Base-by-base conservation (phyloP, 495 filamentous ascomycete genomes). In the Neurospora sp. region DNA sequence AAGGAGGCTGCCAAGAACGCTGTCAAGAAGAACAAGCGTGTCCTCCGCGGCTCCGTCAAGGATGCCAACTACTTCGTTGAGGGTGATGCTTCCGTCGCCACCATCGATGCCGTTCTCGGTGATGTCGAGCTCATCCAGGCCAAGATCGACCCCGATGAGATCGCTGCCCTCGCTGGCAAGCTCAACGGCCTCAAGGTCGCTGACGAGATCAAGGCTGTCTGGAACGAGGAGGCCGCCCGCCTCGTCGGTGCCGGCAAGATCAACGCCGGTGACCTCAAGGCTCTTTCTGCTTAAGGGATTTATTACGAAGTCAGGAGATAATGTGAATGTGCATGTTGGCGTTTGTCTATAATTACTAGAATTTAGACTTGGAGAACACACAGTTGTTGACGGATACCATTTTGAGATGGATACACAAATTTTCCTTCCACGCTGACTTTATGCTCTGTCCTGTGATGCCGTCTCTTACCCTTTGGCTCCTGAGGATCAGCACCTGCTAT, bases 21-120 rank as follows among this genome's bases (percentile, higher is more conserved):
- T 5, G 89, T 94, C 76, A 99, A 99, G 93, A 98, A 98, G 91
- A 98, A 99, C 86, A 97, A 97, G 86, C 91, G 96, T 85, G 93
- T 98, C 41, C 87, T 98, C 73, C 92, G 95, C 79, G 89, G 88
- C 40, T 91, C 91, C 76, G 93, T 96, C 83, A 98, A 98, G 87
- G 96, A 98, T 72, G 93, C 90, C 76, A 97, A 97, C 86, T 99
- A 98, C 89, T 92, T 94, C 74, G 90, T 88, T 37, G 86, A 85
- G 11, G 84, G 86, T 18, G 88, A 92, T 76, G 87, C 94, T 4
- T 86, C 88, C 10, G 84, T 93, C 3, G 85, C 89, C 39, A 85
- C 91, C 78, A 91, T 98, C 71, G 94, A 98, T 81, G 83, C 85
- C 27, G 91, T 94, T 11, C 86, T 97, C n/a, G 87, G 85, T 75